Evolutionary conservation across 352 stramenopile species (phyloP), one percentile per base, ranked within the genome.

Genomic region (Peronosclerospora sorghi): DNA sequence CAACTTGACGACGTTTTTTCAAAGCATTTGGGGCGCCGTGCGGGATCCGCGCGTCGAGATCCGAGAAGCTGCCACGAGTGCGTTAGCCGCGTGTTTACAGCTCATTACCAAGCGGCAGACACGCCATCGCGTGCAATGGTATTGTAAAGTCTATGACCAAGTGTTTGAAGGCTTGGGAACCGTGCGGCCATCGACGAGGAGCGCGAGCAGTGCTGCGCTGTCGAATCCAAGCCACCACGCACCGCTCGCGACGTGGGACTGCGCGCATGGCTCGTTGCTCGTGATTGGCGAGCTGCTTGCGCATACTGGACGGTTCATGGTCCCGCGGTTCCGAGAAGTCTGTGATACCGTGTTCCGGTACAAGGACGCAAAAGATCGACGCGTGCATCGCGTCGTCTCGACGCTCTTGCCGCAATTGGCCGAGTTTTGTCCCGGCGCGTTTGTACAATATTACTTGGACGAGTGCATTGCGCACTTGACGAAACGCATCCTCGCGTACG

Each of bases 281-380:
- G 86, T 96, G 7, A 87, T 98, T 17, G 77, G 80, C 20, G 89
- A 97, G 41, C 78, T 99, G 46, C 68, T 99, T 21, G 70, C 95
- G 8, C 85, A 97, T 55, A 96, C 94, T 4, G 78, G 90, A 1
- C 62, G 77, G n/a, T 98, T 99, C 58, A 97, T 99, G 79, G 67
- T 98, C 21, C 95, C 96, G 6, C 78, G 96, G 5, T 98, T 97
- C 58, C 88, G 95, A 42, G 92, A 98, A 74, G 75, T 97, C 14
- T 98, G 94, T 42, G 71, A 90, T 34, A 95, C 86, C 5, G 89
- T 98, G 1, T 51, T 98, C 34, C 65, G 79, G 7, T 97, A 97
- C 62, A 94, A 89, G 24, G 73, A 96, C 37, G 67, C 73, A 12
- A 96, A 96, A 47, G 71, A 87, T 30, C 80, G 78, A 37, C 65